Percentiles rank a stretch among this genome's conserved stretches.
These are phyloP conservation scores for Aethionema arabicum DNA, from an alignment of 345 rosid genomes.

Conservation along the genomic window DNA sequence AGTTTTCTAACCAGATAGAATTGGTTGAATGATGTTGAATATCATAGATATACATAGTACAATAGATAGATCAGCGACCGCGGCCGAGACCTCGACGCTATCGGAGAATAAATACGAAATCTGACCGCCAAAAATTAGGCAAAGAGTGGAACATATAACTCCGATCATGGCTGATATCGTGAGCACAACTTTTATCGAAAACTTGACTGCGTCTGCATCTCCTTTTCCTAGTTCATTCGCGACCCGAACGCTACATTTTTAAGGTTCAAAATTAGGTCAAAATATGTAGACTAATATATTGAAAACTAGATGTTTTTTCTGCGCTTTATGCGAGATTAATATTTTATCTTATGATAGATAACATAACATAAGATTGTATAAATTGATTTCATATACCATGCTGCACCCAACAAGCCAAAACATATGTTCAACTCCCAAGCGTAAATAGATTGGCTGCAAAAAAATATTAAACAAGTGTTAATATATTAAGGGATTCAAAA, in stretches of 20 bases:
- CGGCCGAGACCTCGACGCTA: conserved; percentile 43
- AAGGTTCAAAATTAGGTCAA: background rate
- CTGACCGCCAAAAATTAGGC: conserved; percentile 43
- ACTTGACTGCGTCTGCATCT: conserved; percentile 48
- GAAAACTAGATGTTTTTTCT: too few relatives aligned
- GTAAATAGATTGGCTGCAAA: conserved; percentile 42
- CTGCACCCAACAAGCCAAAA: conserved; percentile 57
- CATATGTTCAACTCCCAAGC: conserved; percentile 53
- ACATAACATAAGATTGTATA: background rate
- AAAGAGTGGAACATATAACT: conserved; percentile 40
- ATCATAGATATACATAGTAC: conserved; percentile 61
- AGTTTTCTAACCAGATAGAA: conserved; percentile 46
- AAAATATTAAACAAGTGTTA: background rate
- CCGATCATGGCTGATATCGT: conserved; percentile 41
- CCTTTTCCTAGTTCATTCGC: conserved; percentile 71
- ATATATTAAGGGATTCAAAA: background rate
- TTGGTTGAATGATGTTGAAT: conserved; percentile 65
- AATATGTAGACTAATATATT: background rate
- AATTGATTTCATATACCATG: conserved; percentile 42
- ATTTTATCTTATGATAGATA: too few relatives aligned
- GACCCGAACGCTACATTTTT: conserved; percentile 49
- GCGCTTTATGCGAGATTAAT: too few relatives aligned
- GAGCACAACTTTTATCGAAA: conserved; percentile 51
- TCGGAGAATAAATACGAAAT: conserved; percentile 46
- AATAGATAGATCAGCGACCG: conserved; percentile 47